These are phyloP conservation scores for Neonectria faginata DNA, from an alignment of 2,329 filamentous ascomycete species.

Conservation along the genomic window DNA sequence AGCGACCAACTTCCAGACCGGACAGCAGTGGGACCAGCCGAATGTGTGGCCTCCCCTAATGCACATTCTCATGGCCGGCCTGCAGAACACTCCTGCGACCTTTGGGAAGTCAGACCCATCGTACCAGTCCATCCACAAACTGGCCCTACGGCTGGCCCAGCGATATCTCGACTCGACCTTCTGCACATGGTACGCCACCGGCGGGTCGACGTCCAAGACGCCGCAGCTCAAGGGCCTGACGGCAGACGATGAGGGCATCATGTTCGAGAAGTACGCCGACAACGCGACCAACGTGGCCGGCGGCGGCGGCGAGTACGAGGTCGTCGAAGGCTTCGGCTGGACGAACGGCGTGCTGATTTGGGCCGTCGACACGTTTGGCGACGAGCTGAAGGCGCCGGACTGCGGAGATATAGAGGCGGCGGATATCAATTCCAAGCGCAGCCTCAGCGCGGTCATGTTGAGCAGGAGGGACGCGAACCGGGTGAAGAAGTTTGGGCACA, in stretches of 20 bases:
- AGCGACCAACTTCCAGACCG: constrained; percentile 70
- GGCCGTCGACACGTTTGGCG: constrained; percentile 71
- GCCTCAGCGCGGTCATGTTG: constrained; percentile 59
- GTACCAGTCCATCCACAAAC: constrained; percentile 64
- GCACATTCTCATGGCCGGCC: constrained; percentile 72
- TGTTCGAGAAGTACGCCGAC: constrained; percentile 78
- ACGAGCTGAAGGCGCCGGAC: constrained; percentile 65
- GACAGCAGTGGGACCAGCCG: constrained; percentile 77
- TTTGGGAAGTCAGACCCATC: constrained; percentile 65
- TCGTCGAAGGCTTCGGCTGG: constrained; percentile 79
- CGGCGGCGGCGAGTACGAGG: constrained; percentile 75
- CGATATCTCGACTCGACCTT: constrained; percentile 76
- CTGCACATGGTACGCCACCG: constrained; percentile 77
- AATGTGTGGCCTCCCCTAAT: constrained; percentile 77
- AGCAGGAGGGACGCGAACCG: constrained; percentile 59
- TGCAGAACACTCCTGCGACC: constrained; percentile 69
- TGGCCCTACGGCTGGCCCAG: constrained; percentile 71
- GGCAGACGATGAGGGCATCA: constrained; percentile 63
- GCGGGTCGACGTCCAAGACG: constrained; percentile 67
- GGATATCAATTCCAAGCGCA: constrained; percentile 50
- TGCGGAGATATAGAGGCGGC: constrained; percentile 64
- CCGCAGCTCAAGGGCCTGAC: constrained; percentile 62
- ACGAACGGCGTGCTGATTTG: constrained; percentile 76
- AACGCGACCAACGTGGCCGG: constrained; percentile 70
- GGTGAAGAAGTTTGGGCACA: constrained; percentile 60